phyloP scores from a whole-genome alignment of 768 basidiomycete genomes.

The Psilocybe cubensis region DNA sequence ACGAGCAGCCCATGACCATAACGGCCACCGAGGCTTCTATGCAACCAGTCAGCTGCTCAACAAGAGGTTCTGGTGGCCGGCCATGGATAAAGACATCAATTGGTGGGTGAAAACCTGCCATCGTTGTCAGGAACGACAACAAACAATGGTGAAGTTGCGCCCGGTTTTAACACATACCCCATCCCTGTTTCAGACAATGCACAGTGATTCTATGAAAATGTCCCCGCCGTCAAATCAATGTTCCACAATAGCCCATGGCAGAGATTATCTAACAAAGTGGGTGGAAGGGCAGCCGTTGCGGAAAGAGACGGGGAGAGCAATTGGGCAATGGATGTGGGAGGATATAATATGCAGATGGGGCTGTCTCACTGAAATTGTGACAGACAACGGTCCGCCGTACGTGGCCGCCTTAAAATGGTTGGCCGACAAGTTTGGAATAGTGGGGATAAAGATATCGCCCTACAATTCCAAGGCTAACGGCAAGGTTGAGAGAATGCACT shows the following conservation, averaged over 20 bases:
- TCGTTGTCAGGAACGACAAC: not conserved
- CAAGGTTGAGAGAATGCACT: conserved; percentile 22
- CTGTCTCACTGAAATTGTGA: conserved; percentile 22
- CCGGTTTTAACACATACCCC: not conserved
- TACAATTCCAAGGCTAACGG: conserved; percentile 29
- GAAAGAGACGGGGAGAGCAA: conserved; percentile 20
- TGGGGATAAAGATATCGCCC: conserved; percentile 9
- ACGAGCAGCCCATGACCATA: conserved; percentile 22
- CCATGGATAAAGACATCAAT: not conserved
- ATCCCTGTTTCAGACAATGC: not conserved
- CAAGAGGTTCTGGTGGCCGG: conserved; percentile 4
- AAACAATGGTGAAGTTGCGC: not conserved
- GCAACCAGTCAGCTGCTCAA: not conserved
- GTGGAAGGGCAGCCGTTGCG: conserved; percentile 24
- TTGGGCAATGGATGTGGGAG: conserved; percentile 28
- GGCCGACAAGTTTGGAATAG: conserved; percentile 24
- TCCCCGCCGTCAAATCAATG: not conserved
- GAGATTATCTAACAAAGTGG: conserved; percentile 20
- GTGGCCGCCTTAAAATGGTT: conserved; percentile 20
- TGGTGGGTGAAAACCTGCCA: conserved; percentile 5
- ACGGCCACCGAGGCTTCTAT: conserved; percentile 6
- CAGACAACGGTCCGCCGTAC: conserved; percentile 37
- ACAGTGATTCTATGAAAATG: not conserved
- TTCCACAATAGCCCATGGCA: conserved; percentile 13
- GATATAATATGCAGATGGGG: conserved; percentile 43